These are phyloP conservation scores for Diutina pseudorugosa DNA, from an alignment of 1,139 yeast species.

Conservation along the genomic window DNA sequence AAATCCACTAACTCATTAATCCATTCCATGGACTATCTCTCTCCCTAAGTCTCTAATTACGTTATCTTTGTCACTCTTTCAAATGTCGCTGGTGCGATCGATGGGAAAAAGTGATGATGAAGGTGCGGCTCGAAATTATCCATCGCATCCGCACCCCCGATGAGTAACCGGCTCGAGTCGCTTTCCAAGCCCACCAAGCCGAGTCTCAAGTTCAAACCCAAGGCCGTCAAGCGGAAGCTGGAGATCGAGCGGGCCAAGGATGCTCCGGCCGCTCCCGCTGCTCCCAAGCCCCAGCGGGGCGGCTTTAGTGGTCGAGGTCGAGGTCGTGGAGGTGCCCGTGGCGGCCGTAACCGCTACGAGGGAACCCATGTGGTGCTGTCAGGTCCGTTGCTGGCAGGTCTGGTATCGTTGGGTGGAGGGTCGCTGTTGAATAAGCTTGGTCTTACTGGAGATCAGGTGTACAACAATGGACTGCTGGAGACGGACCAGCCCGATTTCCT, in stretches of 20 bases:
- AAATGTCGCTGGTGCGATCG: too few relatives aligned
- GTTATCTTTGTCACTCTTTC: too few relatives aligned
- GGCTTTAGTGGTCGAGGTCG: constrained; percentile 6
- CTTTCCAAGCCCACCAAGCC: constrained; percentile 31
- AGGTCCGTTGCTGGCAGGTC: constrained; percentile 64
- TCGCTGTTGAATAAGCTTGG: constrained; percentile 16
- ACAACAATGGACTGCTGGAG: constrained; percentile 13
- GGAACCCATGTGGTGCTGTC: constrained; percentile 60
- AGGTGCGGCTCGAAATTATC: background rate
- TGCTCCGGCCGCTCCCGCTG: constrained; percentile 36
- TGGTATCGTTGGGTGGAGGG: constrained; percentile 33
- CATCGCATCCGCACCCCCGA: constrained; percentile 6
- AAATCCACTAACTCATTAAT: too few relatives aligned
- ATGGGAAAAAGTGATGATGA: too few relatives aligned
- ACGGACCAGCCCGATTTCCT: constrained; percentile 25
- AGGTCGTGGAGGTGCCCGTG: constrained; percentile 16
- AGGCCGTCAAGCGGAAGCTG: constrained; percentile 68
- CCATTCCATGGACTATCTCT: too few relatives aligned
- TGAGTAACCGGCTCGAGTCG: constrained; percentile 36
- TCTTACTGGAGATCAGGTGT: constrained; percentile 17
- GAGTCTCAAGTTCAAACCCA: constrained; percentile 63
- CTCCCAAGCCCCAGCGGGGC: constrained; percentile 6
- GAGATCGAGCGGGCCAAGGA: constrained; percentile 74
- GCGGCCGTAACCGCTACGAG: constrained; percentile 35
- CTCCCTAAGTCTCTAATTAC: too few relatives aligned